phyloP scores from a whole-genome alignment of 2,329 filamentous ascomycete species.

The Aspergillus fumigatus region DNA sequence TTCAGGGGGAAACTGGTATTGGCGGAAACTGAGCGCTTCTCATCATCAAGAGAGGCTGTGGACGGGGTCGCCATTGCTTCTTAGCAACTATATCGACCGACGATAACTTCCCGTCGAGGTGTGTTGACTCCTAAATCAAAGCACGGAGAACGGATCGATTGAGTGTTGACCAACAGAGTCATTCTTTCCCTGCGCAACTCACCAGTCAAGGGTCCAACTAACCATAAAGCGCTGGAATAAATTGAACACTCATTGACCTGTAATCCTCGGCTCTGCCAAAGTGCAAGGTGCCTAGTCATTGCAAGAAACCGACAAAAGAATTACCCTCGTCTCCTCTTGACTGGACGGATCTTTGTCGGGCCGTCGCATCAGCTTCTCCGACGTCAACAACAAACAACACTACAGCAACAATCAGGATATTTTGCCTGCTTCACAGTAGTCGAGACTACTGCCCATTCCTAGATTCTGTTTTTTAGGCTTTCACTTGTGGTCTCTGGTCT shows the following conservation, averaged over 20 bases:
- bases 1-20: constrained; percentile 18
- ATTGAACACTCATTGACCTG: not conserved
- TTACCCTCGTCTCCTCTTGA: not conserved
- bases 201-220: not conserved
- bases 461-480: constrained; percentile 2
- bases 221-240: not conserved
- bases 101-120: not conserved
- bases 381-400: constrained; percentile 18
- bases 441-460: not conserved
- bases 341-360: constrained; percentile 32
- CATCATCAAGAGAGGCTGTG: constrained; percentile 21
- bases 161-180: not conserved
- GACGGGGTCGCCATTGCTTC: constrained; percentile 17
- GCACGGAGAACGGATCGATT: constrained; percentile 10
- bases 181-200: constrained; percentile 8
- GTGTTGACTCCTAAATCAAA: constrained; percentile 5
- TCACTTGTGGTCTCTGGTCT: not conserved
- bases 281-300: not conserved
- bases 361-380: constrained; percentile 25
- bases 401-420: constrained; percentile 1
- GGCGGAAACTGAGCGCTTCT: constrained; percentile 19
- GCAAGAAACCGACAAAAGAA: not conserved
- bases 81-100: not conserved
- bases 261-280: not conserved
- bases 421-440: not conserved